Conservation (phyloP, 2,329 filamentous ascomycete species). For the Colletotrichum shisoi region DNA sequence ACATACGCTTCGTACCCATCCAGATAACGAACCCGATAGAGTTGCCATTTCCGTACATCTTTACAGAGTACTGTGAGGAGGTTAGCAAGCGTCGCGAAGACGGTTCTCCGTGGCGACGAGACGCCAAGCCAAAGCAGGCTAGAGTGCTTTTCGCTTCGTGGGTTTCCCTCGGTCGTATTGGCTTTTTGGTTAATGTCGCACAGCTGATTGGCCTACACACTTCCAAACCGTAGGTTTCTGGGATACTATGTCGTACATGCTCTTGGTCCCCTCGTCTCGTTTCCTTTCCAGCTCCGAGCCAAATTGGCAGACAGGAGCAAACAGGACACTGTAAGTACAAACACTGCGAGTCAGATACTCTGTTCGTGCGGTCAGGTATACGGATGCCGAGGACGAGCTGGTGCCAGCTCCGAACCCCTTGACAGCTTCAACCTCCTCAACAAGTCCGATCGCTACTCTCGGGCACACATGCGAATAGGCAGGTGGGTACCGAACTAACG, state of each 20-base stretch:
- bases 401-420: too few species aligned
- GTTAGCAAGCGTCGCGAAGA: background rate
- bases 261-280: conserved; percentile 1
- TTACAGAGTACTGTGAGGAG: background rate
- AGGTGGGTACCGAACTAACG: too few species aligned
- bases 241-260: background rate
- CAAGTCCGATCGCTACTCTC: too few species aligned
- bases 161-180: conserved; percentile 18
- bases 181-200: conserved; percentile 28
- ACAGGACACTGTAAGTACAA: too few species aligned
- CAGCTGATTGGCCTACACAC: conserved; percentile 30
- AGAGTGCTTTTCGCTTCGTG: background rate
- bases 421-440: too few species aligned
- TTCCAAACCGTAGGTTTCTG: too few species aligned
- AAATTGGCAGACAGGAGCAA: background rate
- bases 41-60: background rate
- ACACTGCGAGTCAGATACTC: too few species aligned
- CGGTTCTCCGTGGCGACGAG: background rate
- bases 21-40: background rate
- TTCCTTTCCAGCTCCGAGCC: conserved; percentile 11
- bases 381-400: too few species aligned
- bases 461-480: too few species aligned
- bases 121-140: conserved; percentile 13
- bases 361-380: too few species aligned
- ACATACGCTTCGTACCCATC: too few species aligned